Evolutionary conservation across 1,284 basidiomycete species (phyloP), one percentile per base, ranked within the genome.

Genomic region (Microbotryomycetes sp.): DNA sequence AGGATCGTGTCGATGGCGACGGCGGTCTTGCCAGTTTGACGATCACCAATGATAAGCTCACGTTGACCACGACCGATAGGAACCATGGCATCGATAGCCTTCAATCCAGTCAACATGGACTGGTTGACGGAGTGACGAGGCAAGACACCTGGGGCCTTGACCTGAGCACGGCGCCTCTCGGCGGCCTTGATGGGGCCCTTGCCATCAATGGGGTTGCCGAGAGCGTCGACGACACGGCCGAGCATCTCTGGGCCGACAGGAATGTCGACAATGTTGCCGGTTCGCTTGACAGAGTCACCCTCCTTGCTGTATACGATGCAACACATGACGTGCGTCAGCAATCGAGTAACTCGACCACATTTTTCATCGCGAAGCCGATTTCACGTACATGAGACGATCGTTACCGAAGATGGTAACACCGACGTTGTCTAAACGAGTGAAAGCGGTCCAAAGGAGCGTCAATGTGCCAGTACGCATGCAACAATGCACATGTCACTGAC

Each of bases 351-450:
- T 15, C 19, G 16, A 5, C 49, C 23, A 51, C 49, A 26, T 51
- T n/a, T n/a, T 16, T 23, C 49, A 23, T 9, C 49, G 19, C 6
- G 6, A 23, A n/a, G 25, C 28, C 25, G 49, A 19, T 51, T 25
- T 3, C 49, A 65, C 66, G 26, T 15, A 66, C 67, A 69, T 69
- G 45, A 88, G 86, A 85, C 93, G 91, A 82, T 97, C 94, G 80
- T 92, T 94, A 89, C 94, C 94, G 83, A 98, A 97, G 82, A 97
- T 93, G 82, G 94, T 92, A 76, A 98, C 91, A 92, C 94, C 94
- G 82, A 72, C 70, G 64, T 69, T 65, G 64, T 71, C 64, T 67
- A 55, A 9, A 6, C 9, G 54, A 7, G 25, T 56, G 19, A 30
- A 29, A 14, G 46, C 31, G 23, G 58, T 36, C 15, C 14, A 1